phyloP scores from a whole-genome alignment of 805 yeast species.

The Pichia ethanolica region DNA sequence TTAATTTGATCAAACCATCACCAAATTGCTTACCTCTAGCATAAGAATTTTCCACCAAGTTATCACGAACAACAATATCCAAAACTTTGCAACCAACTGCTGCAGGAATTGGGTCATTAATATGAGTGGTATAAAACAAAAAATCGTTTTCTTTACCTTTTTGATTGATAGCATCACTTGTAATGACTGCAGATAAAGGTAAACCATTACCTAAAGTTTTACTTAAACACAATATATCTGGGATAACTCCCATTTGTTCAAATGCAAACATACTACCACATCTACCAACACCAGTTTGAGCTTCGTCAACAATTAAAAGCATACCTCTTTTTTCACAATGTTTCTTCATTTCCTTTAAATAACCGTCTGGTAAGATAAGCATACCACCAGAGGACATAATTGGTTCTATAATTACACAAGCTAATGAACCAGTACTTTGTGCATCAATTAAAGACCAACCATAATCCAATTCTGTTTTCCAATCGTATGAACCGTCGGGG shows the following conservation, averaged over 20 bases:
- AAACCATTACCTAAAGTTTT: slow-evolving; percentile 29
- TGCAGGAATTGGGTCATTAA: slow-evolving; percentile 25
- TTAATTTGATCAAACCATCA: slow-evolving; percentile 19
- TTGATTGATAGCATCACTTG: slow-evolving; percentile 18
- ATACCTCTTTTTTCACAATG: slow-evolving; percentile 34
- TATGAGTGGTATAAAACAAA: slow-evolving; percentile 25
- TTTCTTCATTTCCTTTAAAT: slow-evolving; percentile 19
- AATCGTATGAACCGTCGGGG: slow-evolving; percentile 23
- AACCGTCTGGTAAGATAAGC: slow-evolving; percentile 34
- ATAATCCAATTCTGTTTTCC: slow-evolving; percentile 24
- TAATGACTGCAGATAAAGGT: slow-evolving; percentile 27
- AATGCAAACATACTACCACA: slow-evolving; percentile 40
- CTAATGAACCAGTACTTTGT: slow-evolving; percentile 33
- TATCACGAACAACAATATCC: slow-evolving; percentile 24
- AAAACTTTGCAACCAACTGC: slow-evolving; percentile 27
- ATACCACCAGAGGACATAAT: slow-evolving; percentile 48
- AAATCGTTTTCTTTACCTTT: slow-evolving; percentile 19
- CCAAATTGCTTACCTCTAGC: slow-evolving; percentile 23
- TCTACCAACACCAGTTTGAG: slow-evolving; percentile 50
- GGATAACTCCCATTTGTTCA: slow-evolving; percentile 25
- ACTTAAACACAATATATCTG: slow-evolving; percentile 27
- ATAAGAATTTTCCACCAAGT: slow-evolving; percentile 20
- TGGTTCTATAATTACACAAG: slow-evolving; percentile 45
- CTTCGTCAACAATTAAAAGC: slow-evolving; percentile 47
- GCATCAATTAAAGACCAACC: slow-evolving; percentile 24